Evolutionary conservation across 305 asterid genomes (phyloP).

Genomic region (Solanum aculeatissimum): DNA sequence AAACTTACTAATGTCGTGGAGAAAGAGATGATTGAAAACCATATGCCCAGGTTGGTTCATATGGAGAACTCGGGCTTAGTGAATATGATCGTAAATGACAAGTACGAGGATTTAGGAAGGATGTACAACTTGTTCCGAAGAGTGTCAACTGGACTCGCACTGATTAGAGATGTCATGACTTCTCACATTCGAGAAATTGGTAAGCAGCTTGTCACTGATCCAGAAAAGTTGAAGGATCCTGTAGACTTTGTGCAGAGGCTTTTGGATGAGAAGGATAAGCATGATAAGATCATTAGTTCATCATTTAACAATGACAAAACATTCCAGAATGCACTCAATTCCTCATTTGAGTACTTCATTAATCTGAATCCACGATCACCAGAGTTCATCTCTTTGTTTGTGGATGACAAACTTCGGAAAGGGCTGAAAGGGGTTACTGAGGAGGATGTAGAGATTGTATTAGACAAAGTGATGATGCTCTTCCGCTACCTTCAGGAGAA

Average conservation of each 20-base stretch:
- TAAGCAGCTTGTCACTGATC: constrained; percentile 41
- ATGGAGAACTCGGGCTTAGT: constrained; percentile 48
- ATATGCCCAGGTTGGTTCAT: constrained; percentile 31
- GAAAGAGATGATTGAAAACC: constrained; percentile 36
- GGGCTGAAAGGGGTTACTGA: constrained; percentile 17
- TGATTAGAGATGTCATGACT: constrained; percentile 37
- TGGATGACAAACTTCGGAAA: constrained; percentile 18
- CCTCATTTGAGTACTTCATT: constrained; percentile 17
- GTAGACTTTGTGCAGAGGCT: constrained; percentile 42
- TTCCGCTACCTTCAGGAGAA: constrained; percentile 23
- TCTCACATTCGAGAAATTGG: constrained; percentile 36
- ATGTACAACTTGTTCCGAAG: constrained; percentile 37
- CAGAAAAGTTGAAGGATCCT: constrained; percentile 40
- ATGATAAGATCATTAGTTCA: constrained; percentile 17
- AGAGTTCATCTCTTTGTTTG: constrained; percentile 16
- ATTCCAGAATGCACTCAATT: constrained; percentile 17
- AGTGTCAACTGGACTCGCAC: constrained; percentile 30
- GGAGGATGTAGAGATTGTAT: constrained; percentile 16
- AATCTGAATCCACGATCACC: constrained; percentile 23
- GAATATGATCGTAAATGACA: constrained; percentile 34
- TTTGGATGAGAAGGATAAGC: constrained; percentile 35
- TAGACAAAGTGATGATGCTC: constrained; percentile 23
- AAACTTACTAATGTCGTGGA: constrained; percentile 39
- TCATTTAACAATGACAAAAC: constrained; percentile 18
- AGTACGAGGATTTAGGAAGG: constrained; percentile 36